Base-by-base conservation (phyloP, 345 rosid genomes). In the Aquilaria malaccensis region DNA sequence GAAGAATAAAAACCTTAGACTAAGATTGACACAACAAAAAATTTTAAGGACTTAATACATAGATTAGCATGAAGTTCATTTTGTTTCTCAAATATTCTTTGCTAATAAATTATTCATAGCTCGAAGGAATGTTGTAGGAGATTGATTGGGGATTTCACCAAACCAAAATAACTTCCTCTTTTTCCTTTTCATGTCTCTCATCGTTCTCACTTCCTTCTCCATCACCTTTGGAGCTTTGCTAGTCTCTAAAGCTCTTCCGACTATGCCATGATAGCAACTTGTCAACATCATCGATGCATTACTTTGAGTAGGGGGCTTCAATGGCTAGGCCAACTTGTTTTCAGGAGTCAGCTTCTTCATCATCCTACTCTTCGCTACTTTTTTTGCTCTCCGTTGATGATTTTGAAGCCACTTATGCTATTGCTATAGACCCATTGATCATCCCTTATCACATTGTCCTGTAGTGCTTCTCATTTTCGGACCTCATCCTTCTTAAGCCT, bases 361-460 rank as follows among this genome's bases (percentile, higher is more conserved):
- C 7, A 68, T 83, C 54, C 83, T 86, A 5, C 70, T 83, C 62
- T 77, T 84, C 31, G 86, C 83, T 66, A 85, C 87, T 3, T 55
- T 85, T 22, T 85, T 83, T 65, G 72, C 22, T 85, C 61, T 91
- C 95, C 33, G 56, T 64, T 61, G 80, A 77, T 30, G 69, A 78
- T 58, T 72, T 80, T 63, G 60, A 66, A 63, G 13, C 57, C 49
- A 22, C 13, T 67, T 48, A 6, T 45, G 50, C 59, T 32, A 2
- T 29, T 11, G 30, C 9, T 47, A 7, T 11, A 10, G 78, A 80
- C 67, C 80, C 78, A 10, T 77, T 69, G 50, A 59, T 80, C 52
- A 67, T 85, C 64, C 77, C 88, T 3, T 93, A 89, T 76, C 97
- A 89, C 72, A 75, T 83, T 22, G 88, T 87, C 65, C 96, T 94